phyloP scores from a whole-genome alignment of 1,284 basidiomycete species.

The Fomitiporia mediterranea region DNA sequence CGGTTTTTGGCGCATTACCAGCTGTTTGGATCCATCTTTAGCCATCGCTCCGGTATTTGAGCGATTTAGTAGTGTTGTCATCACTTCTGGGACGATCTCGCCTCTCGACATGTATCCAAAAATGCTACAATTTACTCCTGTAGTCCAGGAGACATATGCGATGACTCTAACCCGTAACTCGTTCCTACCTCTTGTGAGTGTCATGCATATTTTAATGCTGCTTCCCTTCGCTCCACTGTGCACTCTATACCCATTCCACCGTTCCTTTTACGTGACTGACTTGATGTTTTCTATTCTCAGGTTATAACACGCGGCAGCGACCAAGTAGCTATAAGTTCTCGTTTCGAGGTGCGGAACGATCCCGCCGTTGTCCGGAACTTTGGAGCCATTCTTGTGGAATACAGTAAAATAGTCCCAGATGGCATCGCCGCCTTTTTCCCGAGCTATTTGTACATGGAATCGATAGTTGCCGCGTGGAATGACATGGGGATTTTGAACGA shows the following conservation, averaged over 20 bases:
- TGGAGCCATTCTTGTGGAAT: slow-evolving; percentile 96
- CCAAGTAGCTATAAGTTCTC: slow-evolving; percentile 98
- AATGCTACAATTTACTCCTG: slow-evolving; percentile 97
- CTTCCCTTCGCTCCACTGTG: slow-evolving; percentile 8
- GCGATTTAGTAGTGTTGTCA: slow-evolving; percentile 96
- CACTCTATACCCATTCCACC: not conserved
- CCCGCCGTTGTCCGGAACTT: slow-evolving; percentile 99
- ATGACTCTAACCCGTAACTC: slow-evolving; percentile 98
- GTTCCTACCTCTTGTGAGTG: slow-evolving; percentile 88
- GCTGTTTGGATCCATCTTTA: slow-evolving; percentile 94
- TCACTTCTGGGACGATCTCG: slow-evolving; percentile 98
- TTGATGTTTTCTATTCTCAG: slow-evolving; percentile 36
- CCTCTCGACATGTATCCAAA: slow-evolving; percentile 99
- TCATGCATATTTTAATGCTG: not conserved
- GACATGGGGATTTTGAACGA: slow-evolving; percentile 99
- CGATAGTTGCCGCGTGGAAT: slow-evolving; percentile 99
- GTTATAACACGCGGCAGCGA: slow-evolving; percentile 98
- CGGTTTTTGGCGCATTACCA: slow-evolving; percentile 30
- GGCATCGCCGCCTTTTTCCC: slow-evolving; percentile 99
- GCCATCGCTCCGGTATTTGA: slow-evolving; percentile 99
- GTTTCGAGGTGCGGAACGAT: slow-evolving; percentile 99
- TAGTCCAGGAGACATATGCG: slow-evolving; percentile 94
- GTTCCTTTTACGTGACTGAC: not conserved
- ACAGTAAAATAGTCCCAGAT: slow-evolving; percentile 96
- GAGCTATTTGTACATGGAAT: slow-evolving; percentile 99